Base-by-base conservation (phyloP, 352 stramenopile genomes). In the Globisporangium perplexum region DNA sequence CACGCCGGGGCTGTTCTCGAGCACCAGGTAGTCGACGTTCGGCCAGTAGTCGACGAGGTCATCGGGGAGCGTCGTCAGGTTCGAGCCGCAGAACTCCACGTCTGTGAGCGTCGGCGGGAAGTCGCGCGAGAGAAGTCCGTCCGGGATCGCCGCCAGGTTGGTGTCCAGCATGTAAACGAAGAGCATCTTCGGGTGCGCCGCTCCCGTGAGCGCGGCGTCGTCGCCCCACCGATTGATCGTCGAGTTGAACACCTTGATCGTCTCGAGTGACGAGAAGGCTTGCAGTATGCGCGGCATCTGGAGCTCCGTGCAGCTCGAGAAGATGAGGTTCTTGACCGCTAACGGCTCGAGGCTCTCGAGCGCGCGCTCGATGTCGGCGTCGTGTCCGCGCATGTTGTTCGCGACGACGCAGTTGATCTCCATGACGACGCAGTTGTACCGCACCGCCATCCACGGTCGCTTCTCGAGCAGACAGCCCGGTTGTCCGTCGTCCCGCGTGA, bases 11-110 rank as follows among this genome's bases (percentile, higher is more conserved):
- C 39, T 43, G 28, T 48, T 56, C 23, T 48, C 50, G n/a, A 56
- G 38, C 50, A 56, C 50, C 10, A 56, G 15, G 50, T 56, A 56
- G 50, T 49, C 39, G 28, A 49, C 38, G 33, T 30, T 45, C n/a
- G 52, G 43, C 31, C 52, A 58, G 23, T 20, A 38, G 11, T 45
- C 24, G 43, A 38, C n/a, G 17, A 58, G 33, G 17, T 52, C 43
- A 5, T 51, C 24, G 1, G 52, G 52, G 0, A 58, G 18, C 10
- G 30, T 44, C 4, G 43, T 44, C 4, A 58, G 31, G 31, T 58
- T 58, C 15, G 52, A 28, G 31, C 42, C 39, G 20, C 42, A 38
- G 30, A 57, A 44, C 52, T 57, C 52, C 4, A 57, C 30, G 14
- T 57, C 42, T 5, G 26, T 7, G 3, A 57, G 42, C 10, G 42